These are phyloP conservation scores for Cryphonectria naterciae DNA, from an alignment of 2,329 filamentous ascomycete species.

Conservation along the genomic window DNA sequence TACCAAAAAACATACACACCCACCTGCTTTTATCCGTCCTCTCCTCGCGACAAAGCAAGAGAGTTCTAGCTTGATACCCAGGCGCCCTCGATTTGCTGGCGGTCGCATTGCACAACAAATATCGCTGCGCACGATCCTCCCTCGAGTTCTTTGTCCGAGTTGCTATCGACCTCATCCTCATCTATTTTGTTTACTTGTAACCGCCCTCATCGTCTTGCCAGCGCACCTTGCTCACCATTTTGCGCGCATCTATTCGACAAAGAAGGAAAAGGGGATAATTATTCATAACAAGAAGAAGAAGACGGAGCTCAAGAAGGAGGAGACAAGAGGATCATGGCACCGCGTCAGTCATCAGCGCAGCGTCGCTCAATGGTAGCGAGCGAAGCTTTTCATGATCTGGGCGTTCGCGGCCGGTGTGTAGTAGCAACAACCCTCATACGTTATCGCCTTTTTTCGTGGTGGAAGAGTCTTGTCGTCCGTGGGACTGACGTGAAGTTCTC, in stretches of 20 bases:
- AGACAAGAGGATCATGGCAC: slow-evolving; percentile 42
- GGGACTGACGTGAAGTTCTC: slow-evolving; percentile 6
- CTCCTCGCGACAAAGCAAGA: not conserved
- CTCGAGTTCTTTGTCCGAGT: not conserved
- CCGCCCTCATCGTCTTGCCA: not conserved
- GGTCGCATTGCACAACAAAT: not conserved
- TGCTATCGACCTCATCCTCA: not conserved
- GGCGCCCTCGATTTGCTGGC: not conserved
- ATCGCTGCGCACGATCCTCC: not conserved
- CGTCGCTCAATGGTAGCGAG: slow-evolving; percentile 46
- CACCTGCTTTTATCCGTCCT: not conserved
- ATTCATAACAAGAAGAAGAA: not conserved
- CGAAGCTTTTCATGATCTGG: slow-evolving; percentile 55
- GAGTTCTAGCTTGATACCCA: not conserved
- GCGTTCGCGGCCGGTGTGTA: slow-evolving; percentile 52
- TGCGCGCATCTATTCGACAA: not conserved
- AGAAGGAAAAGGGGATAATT: not conserved
- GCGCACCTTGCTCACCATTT: not conserved
- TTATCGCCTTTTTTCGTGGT: not conserved
- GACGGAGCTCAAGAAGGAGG: slow-evolving; percentile 3
- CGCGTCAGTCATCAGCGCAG: slow-evolving; percentile 39
- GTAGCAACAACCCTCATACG: not conserved
- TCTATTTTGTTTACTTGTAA: not conserved
- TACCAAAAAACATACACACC: not conserved
- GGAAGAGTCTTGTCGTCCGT: not conserved